phyloP scores from a whole-genome alignment of 768 basidiomycete species.

The Lactifluus hygrophoroides region DNA sequence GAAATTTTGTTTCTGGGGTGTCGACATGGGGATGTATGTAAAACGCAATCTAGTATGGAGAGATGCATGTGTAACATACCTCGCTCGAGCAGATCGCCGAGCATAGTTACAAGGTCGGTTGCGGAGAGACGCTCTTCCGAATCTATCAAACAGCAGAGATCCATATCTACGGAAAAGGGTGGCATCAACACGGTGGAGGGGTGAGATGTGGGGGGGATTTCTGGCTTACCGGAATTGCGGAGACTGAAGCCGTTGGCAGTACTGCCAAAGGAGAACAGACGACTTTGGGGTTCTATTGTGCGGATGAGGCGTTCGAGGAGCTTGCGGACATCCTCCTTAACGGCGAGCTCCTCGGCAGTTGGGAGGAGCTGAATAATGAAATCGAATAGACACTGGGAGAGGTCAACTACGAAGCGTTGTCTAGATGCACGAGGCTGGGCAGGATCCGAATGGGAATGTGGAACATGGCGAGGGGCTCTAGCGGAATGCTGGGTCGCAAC shows the following conservation, averaged over 20 bases:
- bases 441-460: conserved; percentile 7
- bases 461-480: conserved; percentile 10
- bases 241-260: conserved; percentile 97
- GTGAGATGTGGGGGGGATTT: neutral
- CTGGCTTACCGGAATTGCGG: conserved; percentile 75
- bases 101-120: conserved; percentile 86
- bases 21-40: conserved; percentile 11
- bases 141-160: conserved; percentile 94
- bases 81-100: conserved; percentile 87
- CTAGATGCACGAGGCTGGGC: conserved; percentile 30
- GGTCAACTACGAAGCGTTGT: conserved; percentile 66
- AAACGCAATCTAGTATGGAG: neutral
- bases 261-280: conserved; percentile 89
- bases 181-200: neutral
- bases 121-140: conserved; percentile 72
- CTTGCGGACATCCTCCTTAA: conserved; percentile 95
- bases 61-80: conserved; percentile 42
- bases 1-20: conserved; percentile 82
- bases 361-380: conserved; percentile 91
- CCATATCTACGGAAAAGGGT: conserved; percentile 66
- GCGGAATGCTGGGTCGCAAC: conserved; percentile 13
- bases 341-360: conserved; percentile 79
- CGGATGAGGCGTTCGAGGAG: conserved; percentile 92
- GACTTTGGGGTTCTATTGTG: conserved; percentile 87
- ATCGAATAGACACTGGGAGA: conserved; percentile 87